Conservation (phyloP, 371 early-diverging fungal genomes). For the Actinomortierella ambigua region DNA sequence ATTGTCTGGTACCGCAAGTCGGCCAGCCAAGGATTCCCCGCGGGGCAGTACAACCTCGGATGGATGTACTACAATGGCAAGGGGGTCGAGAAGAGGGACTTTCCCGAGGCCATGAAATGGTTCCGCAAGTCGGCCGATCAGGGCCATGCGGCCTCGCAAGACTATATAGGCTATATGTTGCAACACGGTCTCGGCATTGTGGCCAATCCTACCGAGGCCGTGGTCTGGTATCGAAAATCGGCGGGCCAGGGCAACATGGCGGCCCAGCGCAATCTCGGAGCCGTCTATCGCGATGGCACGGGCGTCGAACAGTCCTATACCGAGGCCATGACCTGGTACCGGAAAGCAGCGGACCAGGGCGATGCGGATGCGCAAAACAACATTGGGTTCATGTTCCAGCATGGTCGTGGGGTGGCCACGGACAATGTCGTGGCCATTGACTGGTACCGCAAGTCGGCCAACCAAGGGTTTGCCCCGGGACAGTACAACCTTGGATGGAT, state of each 20-base stretch:
- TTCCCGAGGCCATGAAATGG: conserved; percentile 67
- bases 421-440: conserved; percentile 58
- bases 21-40: conserved; percentile 76
- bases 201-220: conserved; percentile 64
- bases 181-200: conserved; percentile 83
- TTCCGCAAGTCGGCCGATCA: conserved; percentile 67
- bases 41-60: conserved; percentile 68
- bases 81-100: conserved; percentile 71
- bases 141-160: conserved; percentile 74
- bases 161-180: conserved; percentile 84
- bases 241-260: conserved; percentile 81
- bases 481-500: conserved; percentile 73
- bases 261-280: conserved; percentile 81
- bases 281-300: conserved; percentile 85
- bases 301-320: conserved; percentile 68
- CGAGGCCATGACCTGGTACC: conserved; percentile 77
- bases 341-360: conserved; percentile 69
- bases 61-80: conserved; percentile 84
- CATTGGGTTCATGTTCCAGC: conserved; percentile 81
- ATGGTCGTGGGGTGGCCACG: conserved; percentile 72
- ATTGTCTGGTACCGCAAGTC: conserved; percentile 79
- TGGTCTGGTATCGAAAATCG: conserved; percentile 70
- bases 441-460: conserved; percentile 70
- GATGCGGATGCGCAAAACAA: conserved; percentile 66
- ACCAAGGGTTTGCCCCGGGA: conserved; percentile 47